Base-by-base conservation (phyloP, 169 alveolate species). In the Cryptosporidium parvum region DNA sequence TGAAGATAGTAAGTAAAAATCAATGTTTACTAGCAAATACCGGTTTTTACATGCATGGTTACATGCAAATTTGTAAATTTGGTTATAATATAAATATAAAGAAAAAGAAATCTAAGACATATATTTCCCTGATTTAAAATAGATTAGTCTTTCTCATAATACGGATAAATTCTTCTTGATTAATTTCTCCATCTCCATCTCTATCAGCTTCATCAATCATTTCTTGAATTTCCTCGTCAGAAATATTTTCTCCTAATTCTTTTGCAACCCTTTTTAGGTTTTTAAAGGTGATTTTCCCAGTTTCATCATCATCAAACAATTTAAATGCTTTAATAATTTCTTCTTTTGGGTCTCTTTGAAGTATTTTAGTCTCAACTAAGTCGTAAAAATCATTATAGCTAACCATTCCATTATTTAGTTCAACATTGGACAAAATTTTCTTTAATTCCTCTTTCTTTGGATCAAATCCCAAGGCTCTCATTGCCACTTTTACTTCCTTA, bases 401-500 rank as follows among this genome's bases (percentile, higher is more conserved):
- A 8, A 80, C 89, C 89, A 80, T 80, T 29, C 89, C 89, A 56
- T 73, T 73, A 29, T 59, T 61, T 23, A 58, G 3, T 26, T 96
- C 97, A 16, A 94, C 93, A 67, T 94, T 97, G 23, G 93, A 80
- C 69, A 94, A 86, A 91, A 95, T 91, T 69, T 93, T 91, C 65
- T 91, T 93, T 58, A 98, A 98, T 70, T 97, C 99, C 62, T 97
- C 98, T 91, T 97, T 98, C 93, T 97, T 97, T 23, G 97, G 97
- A 65, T 98, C 99, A 87, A 98, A 98, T 3, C 99, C 99, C 33
- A 98, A 94, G 1, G 99, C 99, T 68, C 99, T 91, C 98, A 98
- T 97, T n/a, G 99, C 99, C 21, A 98, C 99, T 95, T 97, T 98
- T 35, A 98, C 95, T 86, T 98, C 99, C 93, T 97, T 98, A 67